These are phyloP conservation scores for Colletotrichum filicis DNA, from an alignment of 2,329 filamentous ascomycete species.

Conservation along the genomic window DNA sequence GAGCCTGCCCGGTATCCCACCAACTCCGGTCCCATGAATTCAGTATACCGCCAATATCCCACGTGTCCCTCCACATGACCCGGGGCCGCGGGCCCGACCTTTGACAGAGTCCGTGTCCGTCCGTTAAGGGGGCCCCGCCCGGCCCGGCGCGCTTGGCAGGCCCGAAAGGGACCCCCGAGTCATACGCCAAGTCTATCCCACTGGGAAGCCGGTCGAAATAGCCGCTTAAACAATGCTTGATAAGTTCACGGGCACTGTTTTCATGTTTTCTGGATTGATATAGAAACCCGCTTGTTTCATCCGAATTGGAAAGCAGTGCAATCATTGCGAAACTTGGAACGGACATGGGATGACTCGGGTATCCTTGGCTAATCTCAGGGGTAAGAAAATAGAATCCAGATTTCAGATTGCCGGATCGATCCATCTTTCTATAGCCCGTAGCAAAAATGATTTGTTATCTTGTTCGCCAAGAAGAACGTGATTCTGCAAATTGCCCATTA, in stretches of 20 bases:
- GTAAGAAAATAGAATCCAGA: not conserved
- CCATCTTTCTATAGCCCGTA: not conserved
- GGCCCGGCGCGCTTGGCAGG: constrained; percentile 12
- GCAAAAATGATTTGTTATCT: not conserved
- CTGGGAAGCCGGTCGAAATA: not conserved
- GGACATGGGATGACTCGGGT: constrained; percentile 11
- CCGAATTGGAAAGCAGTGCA: not conserved
- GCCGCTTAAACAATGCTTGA: not conserved
- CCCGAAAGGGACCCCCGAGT: not conserved
- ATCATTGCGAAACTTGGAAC: constrained; percentile 19
- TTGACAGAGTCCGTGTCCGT: constrained; percentile 8
- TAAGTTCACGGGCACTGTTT: not conserved
- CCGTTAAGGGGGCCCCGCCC: not conserved
- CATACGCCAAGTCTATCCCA: constrained; percentile 10
- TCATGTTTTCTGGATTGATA: not conserved
- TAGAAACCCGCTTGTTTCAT: constrained; percentile 6
- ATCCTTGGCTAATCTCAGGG: not conserved
- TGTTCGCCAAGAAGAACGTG: not conserved
- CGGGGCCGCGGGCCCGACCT: constrained; percentile 5
- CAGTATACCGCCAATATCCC: not conserved
- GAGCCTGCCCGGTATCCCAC: too few species aligned
- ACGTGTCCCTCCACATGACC: not conserved
- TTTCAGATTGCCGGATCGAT: not conserved
- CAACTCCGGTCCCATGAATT: not conserved
- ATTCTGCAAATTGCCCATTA: not conserved